These are phyloP conservation scores for Brassica rapa DNA, from an alignment of 345 rosid species.

Conservation along the genomic window DNA sequence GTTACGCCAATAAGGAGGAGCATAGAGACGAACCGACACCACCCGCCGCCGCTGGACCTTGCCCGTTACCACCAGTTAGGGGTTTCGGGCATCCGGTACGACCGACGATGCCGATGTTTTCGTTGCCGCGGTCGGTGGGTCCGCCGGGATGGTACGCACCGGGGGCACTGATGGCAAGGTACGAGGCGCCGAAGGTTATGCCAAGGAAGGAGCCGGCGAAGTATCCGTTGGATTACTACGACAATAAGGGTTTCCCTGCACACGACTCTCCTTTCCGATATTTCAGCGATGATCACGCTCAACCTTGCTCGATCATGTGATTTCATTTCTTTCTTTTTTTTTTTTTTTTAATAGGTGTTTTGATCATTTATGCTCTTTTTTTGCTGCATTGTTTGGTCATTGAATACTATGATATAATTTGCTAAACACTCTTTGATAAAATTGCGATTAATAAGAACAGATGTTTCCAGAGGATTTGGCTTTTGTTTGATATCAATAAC, in stretches of 20 bases:
- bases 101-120: constrained; percentile 15
- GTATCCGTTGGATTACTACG: constrained; percentile 31
- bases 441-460: constrained; percentile 23
- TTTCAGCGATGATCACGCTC: constrained; percentile 21
- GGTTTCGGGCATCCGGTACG: constrained; percentile 3
- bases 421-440: no score
- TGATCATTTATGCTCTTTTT: no score
- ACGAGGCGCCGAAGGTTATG: not conserved
- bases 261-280: not conserved
- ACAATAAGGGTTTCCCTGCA: not conserved
- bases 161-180: not conserved
- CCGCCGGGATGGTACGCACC: constrained; percentile 27
- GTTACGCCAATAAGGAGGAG: constrained; percentile 10
- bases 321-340: not conserved
- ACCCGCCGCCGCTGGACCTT: not conserved
- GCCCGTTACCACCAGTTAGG: not conserved
- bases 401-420: no score
- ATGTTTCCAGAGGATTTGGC: not conserved
- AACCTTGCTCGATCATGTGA: constrained; percentile 35
- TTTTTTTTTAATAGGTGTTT: no score
- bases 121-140: constrained; percentile 10
- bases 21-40: not conserved
- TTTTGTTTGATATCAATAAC: not conserved
- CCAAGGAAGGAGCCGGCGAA: constrained; percentile 12
- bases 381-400: no score